These are phyloP conservation scores for Arachis stenosperma DNA, from an alignment of 306 rosid species.

Conservation along the genomic window DNA sequence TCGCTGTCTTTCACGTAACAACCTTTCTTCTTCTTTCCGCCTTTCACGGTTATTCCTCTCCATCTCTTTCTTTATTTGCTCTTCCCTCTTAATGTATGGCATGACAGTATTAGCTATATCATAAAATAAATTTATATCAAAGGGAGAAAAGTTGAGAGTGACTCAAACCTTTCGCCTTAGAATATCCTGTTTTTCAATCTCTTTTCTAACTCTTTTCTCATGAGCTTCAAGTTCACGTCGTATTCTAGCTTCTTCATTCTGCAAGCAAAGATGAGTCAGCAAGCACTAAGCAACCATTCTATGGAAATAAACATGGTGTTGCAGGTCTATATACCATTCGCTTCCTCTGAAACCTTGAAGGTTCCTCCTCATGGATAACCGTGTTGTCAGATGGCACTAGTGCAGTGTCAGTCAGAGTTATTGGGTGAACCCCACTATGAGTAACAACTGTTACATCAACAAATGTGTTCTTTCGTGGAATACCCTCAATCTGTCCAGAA, in stretches of 20 bases:
- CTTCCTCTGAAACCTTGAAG: slow-evolving; percentile 59
- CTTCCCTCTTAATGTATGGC: slow-evolving; percentile 62
- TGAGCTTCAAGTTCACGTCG: slow-evolving; percentile 75
- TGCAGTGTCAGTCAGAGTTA: slow-evolving; percentile 49
- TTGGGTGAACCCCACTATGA: slow-evolving; percentile 50
- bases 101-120: slow-evolving; percentile 36
- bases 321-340: slow-evolving; percentile 55
- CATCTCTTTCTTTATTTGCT: slow-evolving; percentile 70
- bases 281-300: slow-evolving; percentile 26
- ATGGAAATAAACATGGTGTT: slow-evolving; percentile 18
- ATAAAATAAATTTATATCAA: slow-evolving; percentile 13
- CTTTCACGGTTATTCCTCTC: slow-evolving; percentile 77
- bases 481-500: slow-evolving; percentile 46
- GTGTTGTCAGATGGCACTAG: slow-evolving; percentile 49
- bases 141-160: background rate
- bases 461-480: slow-evolving; percentile 44
- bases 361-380: slow-evolving; percentile 55
- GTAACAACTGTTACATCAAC: slow-evolving; percentile 47
- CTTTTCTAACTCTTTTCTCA: slow-evolving; percentile 73
- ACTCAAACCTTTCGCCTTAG: slow-evolving; percentile 69
- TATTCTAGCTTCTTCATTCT: slow-evolving; percentile 72
- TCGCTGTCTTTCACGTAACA: slow-evolving; percentile 73
- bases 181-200: slow-evolving; percentile 77
- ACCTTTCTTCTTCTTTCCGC: slow-evolving; percentile 76
- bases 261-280: slow-evolving; percentile 28